Evolutionary conservation across 139 green algal genomes (phyloP).

Genomic region (Chlorella vulgaris): DNA sequence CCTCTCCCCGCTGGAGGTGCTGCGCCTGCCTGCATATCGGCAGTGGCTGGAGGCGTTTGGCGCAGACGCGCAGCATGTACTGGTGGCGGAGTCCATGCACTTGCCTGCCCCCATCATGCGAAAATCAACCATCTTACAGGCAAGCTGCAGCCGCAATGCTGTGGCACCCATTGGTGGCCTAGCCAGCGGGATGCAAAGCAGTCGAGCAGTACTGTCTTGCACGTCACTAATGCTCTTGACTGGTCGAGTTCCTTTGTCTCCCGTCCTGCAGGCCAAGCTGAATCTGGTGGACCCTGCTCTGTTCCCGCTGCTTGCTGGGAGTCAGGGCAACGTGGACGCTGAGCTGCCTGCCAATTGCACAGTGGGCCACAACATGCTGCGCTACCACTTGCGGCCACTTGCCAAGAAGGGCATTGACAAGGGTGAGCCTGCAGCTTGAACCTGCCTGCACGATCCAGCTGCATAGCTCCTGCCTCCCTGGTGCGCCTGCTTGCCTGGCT

Average conservation of each 20-base stretch:
- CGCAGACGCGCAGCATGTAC: conserved; percentile 47
- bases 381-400: conserved; percentile 59
- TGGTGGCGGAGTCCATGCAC: conserved; percentile 39
- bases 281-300: conserved; percentile 66
- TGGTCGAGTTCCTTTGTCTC: too few relatives aligned
- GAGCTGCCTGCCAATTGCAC: conserved; percentile 5
- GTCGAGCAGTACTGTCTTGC: too few relatives aligned
- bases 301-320: conserved; percentile 63
- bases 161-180: neutral
- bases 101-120: conserved; percentile 31
- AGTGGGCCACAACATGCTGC: conserved; percentile 55
- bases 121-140: conserved; percentile 24
- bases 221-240: neutral
- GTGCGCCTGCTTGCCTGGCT: neutral
- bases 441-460: neutral
- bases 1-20: conserved; percentile 61
- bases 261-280: conserved; percentile 68
- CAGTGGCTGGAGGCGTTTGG: conserved; percentile 49
- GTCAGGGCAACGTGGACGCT: neutral
- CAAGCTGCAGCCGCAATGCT: neutral
- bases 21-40: conserved; percentile 40
- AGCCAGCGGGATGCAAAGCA: too few relatives aligned
- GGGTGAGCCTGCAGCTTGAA: conserved; percentile 2
- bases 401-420: conserved; percentile 52
- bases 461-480: neutral